A percentile compares a stretch with the other conserved stretches of the same genome.
These are phyloP conservation scores for Panicum miliaceum DNA, from an alignment of 176 grass and related monocot species.

Conservation along the genomic window DNA sequence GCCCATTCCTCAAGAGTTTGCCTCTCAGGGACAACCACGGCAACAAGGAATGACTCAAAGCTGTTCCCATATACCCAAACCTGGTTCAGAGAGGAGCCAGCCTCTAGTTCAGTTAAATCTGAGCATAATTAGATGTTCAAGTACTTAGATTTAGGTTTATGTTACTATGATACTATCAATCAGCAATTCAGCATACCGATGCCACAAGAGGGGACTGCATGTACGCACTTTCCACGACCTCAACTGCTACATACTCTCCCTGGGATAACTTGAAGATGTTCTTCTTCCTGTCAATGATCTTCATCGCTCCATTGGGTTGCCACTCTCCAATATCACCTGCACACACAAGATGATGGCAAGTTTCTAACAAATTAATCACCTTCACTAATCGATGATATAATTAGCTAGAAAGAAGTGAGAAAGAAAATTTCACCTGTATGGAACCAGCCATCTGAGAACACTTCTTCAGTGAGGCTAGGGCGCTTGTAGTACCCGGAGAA, in stretches of 20 bases:
- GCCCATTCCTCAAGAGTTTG: constrained; percentile 76
- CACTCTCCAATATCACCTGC: constrained; percentile 93
- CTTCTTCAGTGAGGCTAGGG: constrained; percentile 70
- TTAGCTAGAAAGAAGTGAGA: neutral
- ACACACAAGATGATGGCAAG: neutral
- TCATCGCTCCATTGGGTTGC: constrained; percentile 87
- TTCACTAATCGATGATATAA: neutral
- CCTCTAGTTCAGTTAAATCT: constrained; percentile 4
- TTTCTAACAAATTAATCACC: neutral
- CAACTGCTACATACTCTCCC: constrained; percentile 92
- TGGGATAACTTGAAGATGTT: constrained; percentile 98
- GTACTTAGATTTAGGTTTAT: neutral
- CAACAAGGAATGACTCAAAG: constrained; percentile 90
- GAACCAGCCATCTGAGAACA: constrained; percentile 83
- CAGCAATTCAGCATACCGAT: constrained; percentile 23
- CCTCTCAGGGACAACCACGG: constrained; percentile 85
- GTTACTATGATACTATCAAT: too few species aligned
- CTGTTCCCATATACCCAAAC: constrained; percentile 97
- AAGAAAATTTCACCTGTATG: constrained; percentile 63
- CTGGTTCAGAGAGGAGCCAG: constrained; percentile 38
- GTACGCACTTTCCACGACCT: constrained; percentile 79
- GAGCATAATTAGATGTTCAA: neutral
- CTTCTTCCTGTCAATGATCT: constrained; percentile 96
- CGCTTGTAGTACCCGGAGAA: constrained; percentile 95
- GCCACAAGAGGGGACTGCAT: constrained; percentile 68